Evolutionary conservation across 1,284 basidiomycete genomes (phyloP), one percentile per base, ranked within the genome.

Genomic region (Ustilago trichophora): DNA sequence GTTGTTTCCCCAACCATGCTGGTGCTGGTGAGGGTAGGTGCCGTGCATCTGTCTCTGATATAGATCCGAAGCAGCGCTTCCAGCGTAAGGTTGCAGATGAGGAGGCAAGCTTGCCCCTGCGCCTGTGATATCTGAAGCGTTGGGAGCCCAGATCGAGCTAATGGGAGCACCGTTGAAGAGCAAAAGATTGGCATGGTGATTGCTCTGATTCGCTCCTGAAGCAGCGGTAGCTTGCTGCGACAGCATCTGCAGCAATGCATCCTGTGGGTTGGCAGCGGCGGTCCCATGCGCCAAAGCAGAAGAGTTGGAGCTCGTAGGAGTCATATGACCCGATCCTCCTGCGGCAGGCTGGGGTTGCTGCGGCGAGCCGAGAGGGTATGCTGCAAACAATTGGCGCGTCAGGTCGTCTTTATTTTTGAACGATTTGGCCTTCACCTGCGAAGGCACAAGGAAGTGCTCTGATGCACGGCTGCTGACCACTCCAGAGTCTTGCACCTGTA

Each of bases 111-210:
- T 26, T 38, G 24, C 3, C 13, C 33, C 2, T 18, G 26, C 33
- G 53, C 33, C 15, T 62, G 50, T 1, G 58, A 51, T n/a, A n/a
- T n/a, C n/a, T n/a, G n/a, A n/a, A 6, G 50, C 38, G 36, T 41
- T 68, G 9, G 53, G 57, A 3, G 58, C 65, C 65, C 65, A 68
- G 50, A 68, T 68, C 19, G 65, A 68, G 47, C 58, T 68, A 50
- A 68, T 57, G 3, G 65, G 50, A 1, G 65, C 53, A 6, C 63
- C 63, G 19, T 67, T 67, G 6, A 48, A 33, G 3, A 67, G 52
- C 48, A 67, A 41, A n/a, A n/a, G n/a, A n/a, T n/a, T n/a, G n/a
- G 13, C 32, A 16, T n/a, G n/a, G 24, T n/a, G 15, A 37, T 27
- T 73, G 59, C 18, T 67, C 63, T 10, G 27, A 35, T 35, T 49